Evolutionary conservation across 2,329 filamentous ascomycete genomes (phyloP).

Genomic region (Fusarium redolens): DNA sequence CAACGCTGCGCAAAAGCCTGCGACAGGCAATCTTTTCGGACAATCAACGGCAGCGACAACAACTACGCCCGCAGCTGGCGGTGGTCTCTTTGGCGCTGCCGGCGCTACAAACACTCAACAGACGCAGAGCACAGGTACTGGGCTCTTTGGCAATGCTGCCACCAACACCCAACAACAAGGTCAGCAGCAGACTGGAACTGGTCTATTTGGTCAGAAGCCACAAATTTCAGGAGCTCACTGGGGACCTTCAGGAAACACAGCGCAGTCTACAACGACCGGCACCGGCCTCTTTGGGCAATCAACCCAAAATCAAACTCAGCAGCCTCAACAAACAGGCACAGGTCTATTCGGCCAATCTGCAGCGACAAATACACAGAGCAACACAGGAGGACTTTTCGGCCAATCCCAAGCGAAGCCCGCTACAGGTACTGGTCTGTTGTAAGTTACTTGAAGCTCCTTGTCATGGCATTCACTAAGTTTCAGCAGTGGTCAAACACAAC

Average conservation of each 20-base stretch:
- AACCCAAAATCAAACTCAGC: slow-evolving; percentile 27
- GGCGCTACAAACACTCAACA: slow-evolving; percentile 45
- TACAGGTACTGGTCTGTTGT: slow-evolving; percentile 48
- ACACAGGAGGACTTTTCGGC: slow-evolving; percentile 49
- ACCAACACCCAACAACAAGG: slow-evolving; percentile 41
- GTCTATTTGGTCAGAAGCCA: slow-evolving; percentile 29
- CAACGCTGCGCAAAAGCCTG: slow-evolving; percentile 41
- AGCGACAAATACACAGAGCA: slow-evolving; percentile 34
- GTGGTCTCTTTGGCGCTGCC: slow-evolving; percentile 50
- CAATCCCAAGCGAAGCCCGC: slow-evolving; percentile 51
- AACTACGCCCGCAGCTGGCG: slow-evolving; percentile 35
- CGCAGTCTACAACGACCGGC: slow-evolving; percentile 26
- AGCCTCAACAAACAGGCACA: slow-evolving; percentile 41
- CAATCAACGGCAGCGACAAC: slow-evolving; percentile 39
- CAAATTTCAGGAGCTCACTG: slow-evolving; percentile 36
- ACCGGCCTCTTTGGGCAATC: slow-evolving; percentile 45
- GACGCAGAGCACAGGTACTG: slow-evolving; percentile 36
- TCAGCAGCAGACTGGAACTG: slow-evolving; percentile 25
- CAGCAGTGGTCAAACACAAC: slow-evolving; percentile 46
- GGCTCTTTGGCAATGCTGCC: slow-evolving; percentile 48
- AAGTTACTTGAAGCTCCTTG: slow-evolving; percentile 12
- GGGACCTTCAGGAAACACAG: slow-evolving; percentile 25
- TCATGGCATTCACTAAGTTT: slow-evolving; percentile 28
- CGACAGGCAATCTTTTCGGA: slow-evolving; percentile 48
- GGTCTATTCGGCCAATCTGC: slow-evolving; percentile 47